These are phyloP conservation scores for Chlorella variabilis DNA, from an alignment of 163 green algal species.

Conservation along the genomic window DNA sequence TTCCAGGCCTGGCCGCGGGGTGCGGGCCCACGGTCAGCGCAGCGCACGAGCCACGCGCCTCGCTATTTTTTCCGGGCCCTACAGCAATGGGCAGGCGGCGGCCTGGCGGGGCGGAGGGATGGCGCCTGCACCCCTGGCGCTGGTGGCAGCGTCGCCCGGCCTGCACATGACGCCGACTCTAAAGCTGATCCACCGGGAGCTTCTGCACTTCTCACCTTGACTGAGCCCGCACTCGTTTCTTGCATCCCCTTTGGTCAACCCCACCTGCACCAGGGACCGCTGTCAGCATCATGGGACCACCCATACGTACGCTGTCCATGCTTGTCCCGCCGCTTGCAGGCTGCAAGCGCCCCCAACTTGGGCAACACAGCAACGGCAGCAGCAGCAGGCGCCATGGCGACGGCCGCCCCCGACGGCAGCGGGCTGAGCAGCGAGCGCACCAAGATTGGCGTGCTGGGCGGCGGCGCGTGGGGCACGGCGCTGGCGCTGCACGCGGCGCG, in stretches of 20 bases:
- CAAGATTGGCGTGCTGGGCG: constrained; percentile 66
- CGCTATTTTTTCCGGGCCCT: neutral
- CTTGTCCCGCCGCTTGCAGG: too few relatives aligned
- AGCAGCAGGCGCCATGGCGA: neutral
- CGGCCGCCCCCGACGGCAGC: neutral
- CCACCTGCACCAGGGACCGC: too few relatives aligned
- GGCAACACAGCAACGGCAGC: neutral
- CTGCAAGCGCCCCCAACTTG: too few relatives aligned
- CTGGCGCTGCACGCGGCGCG: constrained; percentile 71
- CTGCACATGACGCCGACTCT: constrained; percentile 8
- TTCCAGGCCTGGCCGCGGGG: neutral
- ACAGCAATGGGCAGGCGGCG: neutral
- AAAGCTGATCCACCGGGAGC: neutral
- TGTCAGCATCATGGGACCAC: too few relatives aligned
- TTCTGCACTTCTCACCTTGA: too few relatives aligned
- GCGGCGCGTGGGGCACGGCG: constrained; percentile 84
- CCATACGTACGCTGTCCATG: too few relatives aligned
- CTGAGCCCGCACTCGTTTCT: too few relatives aligned
- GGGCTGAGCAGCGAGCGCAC: constrained; percentile 32
- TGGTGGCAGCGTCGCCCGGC: neutral
- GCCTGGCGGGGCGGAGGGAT: neutral
- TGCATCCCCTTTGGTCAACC: too few relatives aligned
- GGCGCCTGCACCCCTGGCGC: neutral
- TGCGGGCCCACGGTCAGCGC: neutral
- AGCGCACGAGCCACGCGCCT: neutral